Conservation (phyloP, 2,329 filamentous ascomycete genomes). For the Didymella exigua region DNA sequence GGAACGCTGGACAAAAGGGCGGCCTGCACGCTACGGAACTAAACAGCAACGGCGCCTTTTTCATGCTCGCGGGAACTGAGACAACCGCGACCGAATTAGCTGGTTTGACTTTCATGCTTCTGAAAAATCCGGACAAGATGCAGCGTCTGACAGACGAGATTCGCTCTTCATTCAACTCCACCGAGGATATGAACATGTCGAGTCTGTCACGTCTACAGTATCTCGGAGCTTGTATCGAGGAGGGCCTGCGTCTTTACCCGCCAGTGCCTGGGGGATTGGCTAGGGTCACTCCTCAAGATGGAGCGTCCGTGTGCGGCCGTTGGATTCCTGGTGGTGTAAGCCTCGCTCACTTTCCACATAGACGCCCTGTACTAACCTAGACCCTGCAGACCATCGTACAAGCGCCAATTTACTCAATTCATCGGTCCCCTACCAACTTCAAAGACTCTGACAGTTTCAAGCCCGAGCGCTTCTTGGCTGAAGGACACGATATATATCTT, state of each 20-base stretch:
- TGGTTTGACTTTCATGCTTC: slow-evolving; percentile 33
- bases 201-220: slow-evolving; percentile 39
- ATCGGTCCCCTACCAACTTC: neutral
- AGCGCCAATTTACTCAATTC: neutral
- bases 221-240: slow-evolving; percentile 52
- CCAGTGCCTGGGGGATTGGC: slow-evolving; percentile 48
- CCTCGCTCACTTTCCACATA: neutral
- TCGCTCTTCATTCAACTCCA: slow-evolving; percentile 6
- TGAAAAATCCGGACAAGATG: slow-evolving; percentile 25
- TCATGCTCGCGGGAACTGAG: slow-evolving; percentile 38
- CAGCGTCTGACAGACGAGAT: slow-evolving; percentile 28
- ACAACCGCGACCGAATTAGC: slow-evolving; percentile 34
- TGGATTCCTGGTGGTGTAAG: slow-evolving; percentile 36
- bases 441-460: neutral
- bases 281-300: slow-evolving; percentile 29
- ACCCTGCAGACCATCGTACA: neutral
- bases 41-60: slow-evolving; percentile 3
- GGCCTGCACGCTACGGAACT: neutral
- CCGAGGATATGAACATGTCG: slow-evolving; percentile 28
- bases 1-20: neutral
- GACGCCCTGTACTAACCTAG: neutral
- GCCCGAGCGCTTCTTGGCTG: neutral
- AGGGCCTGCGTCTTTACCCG: slow-evolving; percentile 53
- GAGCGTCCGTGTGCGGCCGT: slow-evolving; percentile 29
- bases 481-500: neutral